phyloP scores from a whole-genome alignment of 208 protist species.

The Spongospora subterranea region DNA sequence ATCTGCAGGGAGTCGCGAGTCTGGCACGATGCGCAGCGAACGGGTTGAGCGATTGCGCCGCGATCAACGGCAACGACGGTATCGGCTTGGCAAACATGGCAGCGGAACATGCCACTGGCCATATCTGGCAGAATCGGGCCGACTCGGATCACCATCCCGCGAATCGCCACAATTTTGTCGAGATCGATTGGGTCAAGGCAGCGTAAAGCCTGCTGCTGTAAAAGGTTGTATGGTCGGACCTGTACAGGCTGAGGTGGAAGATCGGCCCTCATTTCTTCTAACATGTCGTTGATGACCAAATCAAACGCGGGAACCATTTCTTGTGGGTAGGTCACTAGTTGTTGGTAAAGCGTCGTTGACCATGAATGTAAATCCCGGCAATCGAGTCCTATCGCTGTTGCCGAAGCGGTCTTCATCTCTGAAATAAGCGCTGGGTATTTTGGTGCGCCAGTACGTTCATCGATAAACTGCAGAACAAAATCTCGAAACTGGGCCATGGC shows the following conservation, averaged over 20 bases:
- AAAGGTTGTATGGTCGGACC: conserved; percentile 80
- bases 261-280: conserved; percentile 61
- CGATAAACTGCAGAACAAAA: conserved; percentile 72
- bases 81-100: conserved; percentile 82
- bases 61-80: conserved; percentile 74
- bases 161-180: conserved; percentile 81
- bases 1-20: conserved; percentile 61
- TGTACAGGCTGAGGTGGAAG: conserved; percentile 55
- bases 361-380: conserved; percentile 30
- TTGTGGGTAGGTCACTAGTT: conserved; percentile 75
- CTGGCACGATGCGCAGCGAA: conserved; percentile 67
- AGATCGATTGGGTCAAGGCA: conserved; percentile 84
- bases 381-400: not conserved
- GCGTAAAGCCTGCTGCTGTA: conserved; percentile 74
- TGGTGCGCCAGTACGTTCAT: conserved; percentile 49
- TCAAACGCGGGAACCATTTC: conserved; percentile 79
- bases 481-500: conserved; percentile 65
- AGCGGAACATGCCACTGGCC: conserved; percentile 89
- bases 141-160: conserved; percentile 80
- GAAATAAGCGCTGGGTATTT: conserved; percentile 41
- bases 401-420: not conserved
- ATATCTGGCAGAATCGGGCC: conserved; percentile 78
- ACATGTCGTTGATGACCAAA: conserved; percentile 63
- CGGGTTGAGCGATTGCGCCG: conserved; percentile 92
- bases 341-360: conserved; percentile 69